A percentile compares a stretch with the other conserved stretches of the same genome.
phyloP scores from a whole-genome alignment of 2,329 filamentous ascomycete species.

The Penicillium sp. region DNA sequence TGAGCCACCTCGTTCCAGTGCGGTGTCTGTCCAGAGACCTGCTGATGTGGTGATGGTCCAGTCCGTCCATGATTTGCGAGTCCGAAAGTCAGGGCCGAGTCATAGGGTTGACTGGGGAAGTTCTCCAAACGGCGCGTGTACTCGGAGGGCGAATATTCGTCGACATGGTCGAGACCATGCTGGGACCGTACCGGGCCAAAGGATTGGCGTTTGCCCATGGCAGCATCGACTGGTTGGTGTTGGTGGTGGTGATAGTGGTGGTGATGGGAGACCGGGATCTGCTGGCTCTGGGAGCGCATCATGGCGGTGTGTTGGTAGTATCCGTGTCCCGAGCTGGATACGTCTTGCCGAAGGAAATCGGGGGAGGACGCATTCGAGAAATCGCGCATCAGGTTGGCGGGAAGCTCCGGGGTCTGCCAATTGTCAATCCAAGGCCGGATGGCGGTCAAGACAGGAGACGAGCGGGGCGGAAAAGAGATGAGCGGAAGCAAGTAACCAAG shows the following conservation, averaged over 20 bases:
- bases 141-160: conserved; percentile 46
- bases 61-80: conserved; percentile 18
- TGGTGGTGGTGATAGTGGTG: conserved; percentile 19
- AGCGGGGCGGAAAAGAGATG: conserved; percentile 25
- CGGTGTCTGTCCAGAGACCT: conserved; percentile 17
- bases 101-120: conserved; percentile 25
- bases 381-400: conserved; percentile 34
- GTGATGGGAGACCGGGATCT: conserved; percentile 35
- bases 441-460: conserved; percentile 29
- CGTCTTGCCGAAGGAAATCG: conserved; percentile 28
- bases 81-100: conserved; percentile 19
- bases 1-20: conserved; percentile 28
- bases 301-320: conserved; percentile 37
- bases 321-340: conserved; percentile 27
- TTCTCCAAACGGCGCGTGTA: conserved; percentile 42
- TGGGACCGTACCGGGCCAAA: conserved; percentile 31
- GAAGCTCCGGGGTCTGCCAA: conserved; percentile 44
- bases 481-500: conserved; percentile 41
- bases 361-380: conserved; percentile 34
- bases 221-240: conserved; percentile 24
- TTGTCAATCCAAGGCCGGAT: conserved; percentile 41
- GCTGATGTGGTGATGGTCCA: conserved; percentile 8
- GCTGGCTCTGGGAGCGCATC: conserved; percentile 42
- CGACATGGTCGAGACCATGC: conserved; percentile 37
- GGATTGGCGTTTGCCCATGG: conserved; percentile 34